phyloP scores from a whole-genome alignment of 2,329 filamentous ascomycete species.

The Fusarium nurragi region DNA sequence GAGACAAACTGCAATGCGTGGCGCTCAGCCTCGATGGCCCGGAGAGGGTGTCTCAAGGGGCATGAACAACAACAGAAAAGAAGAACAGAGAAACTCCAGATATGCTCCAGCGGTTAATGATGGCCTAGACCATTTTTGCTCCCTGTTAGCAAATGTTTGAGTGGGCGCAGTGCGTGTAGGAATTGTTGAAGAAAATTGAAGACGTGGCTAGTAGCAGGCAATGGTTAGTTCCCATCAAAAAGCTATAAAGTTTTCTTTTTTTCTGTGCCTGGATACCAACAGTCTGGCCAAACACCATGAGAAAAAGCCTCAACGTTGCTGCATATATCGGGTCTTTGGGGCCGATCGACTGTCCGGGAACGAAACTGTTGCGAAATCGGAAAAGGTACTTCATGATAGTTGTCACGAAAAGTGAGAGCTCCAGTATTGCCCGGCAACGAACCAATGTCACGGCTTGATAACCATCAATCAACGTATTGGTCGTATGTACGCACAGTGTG shows the following conservation, averaged over 20 bases:
- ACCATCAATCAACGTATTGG: not conserved
- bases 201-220: not conserved
- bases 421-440: not conserved
- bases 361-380: conserved; percentile 28
- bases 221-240: conserved; percentile 3
- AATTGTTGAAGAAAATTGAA: conserved; percentile 1
- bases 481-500: not conserved
- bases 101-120: conserved; percentile 9
- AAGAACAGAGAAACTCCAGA: not conserved
- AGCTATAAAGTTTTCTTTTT: not conserved
- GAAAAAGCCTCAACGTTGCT: conserved; percentile 31
- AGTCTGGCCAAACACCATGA: not conserved
- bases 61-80: not conserved
- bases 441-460: conserved; percentile 8
- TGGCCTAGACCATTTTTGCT: conserved; percentile 19
- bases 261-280: conserved; percentile 8
- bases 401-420: conserved; percentile 4
- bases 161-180: conserved; percentile 1
- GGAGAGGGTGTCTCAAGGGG: conserved; percentile 12
- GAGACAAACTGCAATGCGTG: conserved; percentile 38
- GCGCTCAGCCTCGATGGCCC: conserved; percentile 31
- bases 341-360: conserved; percentile 11
- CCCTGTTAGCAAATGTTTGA: not conserved
- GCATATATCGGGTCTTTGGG: conserved; percentile 19
- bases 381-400: conserved; percentile 1